Conservation (phyloP, 139 green algal species). For the Dunaliella primolecta region DNA sequence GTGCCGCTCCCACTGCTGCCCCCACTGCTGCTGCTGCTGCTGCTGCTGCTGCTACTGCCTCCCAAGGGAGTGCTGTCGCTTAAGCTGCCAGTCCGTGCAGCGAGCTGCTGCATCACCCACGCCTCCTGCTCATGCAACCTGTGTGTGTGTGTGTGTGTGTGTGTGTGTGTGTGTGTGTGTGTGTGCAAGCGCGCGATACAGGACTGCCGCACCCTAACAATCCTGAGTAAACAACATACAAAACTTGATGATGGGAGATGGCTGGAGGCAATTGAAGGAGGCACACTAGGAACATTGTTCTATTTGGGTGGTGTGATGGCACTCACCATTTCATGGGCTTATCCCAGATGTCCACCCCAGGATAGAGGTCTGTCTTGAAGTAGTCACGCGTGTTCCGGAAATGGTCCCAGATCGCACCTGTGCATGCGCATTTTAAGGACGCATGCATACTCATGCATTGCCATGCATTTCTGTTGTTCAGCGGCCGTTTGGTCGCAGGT, state of each 20-base stretch:
- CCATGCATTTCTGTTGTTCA: too few species aligned
- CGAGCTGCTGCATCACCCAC: slow-evolving; percentile 37
- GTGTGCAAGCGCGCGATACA: neutral
- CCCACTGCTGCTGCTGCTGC: neutral
- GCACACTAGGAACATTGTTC: too few species aligned
- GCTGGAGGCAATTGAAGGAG: too few species aligned
- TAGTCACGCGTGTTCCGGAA: slow-evolving; percentile 2
- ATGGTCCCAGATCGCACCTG: neutral
- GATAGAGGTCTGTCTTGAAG: neutral
- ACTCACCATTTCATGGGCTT: neutral
- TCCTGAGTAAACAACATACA: too few species aligned
- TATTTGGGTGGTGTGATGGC: too few species aligned
- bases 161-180: neutral
- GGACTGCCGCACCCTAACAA: too few species aligned
- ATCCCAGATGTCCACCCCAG: neutral
- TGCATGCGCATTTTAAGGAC: neutral
- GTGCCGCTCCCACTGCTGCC: neutral
- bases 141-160: slow-evolving; percentile 2
- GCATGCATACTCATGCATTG: too few species aligned
- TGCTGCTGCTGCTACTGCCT: neutral
- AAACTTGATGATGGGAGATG: too few species aligned
- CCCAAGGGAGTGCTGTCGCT: too few species aligned
- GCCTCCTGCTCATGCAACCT: slow-evolving; percentile 57
- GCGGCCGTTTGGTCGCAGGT: too few species aligned
- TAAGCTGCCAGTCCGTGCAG: neutral